These are phyloP conservation scores for Blastomyces parvus DNA, from an alignment of 2,329 filamentous ascomycete genomes.

Conservation along the genomic window DNA sequence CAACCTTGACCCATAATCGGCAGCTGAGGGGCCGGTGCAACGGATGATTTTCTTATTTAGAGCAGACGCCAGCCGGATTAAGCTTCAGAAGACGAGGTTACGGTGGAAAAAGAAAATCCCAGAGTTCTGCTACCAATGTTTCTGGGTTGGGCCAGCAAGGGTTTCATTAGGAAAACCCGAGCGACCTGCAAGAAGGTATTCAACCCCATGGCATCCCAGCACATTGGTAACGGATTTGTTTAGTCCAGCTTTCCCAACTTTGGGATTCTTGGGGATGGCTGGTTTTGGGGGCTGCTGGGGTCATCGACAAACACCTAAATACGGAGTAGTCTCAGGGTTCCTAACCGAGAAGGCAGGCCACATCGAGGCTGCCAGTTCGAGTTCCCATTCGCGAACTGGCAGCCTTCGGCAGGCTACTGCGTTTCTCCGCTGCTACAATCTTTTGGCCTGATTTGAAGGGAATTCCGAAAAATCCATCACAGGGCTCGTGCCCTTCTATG, in stretches of 20 bases:
- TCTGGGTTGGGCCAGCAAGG: neutral
- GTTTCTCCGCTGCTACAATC: neutral
- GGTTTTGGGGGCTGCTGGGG: neutral
- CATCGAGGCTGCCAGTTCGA: too few relatives aligned
- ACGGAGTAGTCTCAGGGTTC: neutral
- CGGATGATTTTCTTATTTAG: neutral
- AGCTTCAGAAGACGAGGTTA: neutral
- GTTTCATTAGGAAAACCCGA: neutral
- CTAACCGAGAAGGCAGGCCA: neutral
- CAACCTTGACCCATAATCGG: neutral
- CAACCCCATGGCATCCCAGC: neutral
- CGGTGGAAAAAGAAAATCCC: neutral
- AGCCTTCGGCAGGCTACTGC: neutral
- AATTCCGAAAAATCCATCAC: neutral
- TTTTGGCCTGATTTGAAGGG: neutral
- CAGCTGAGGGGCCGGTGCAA: neutral
- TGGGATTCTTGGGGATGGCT: neutral
- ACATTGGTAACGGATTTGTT: conserved; percentile 4
- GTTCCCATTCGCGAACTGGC: too few relatives aligned
- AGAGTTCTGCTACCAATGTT: neutral
- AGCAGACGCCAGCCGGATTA: neutral
- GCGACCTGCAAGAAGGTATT: neutral
- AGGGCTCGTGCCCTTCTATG: neutral
- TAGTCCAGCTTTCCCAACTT: conserved; percentile 1
- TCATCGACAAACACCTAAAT: neutral